Evolutionary conservation across 1,284 basidiomycete species (phyloP), one percentile per base, ranked within the genome.

Genomic region (Fomitopsis palustris): DNA sequence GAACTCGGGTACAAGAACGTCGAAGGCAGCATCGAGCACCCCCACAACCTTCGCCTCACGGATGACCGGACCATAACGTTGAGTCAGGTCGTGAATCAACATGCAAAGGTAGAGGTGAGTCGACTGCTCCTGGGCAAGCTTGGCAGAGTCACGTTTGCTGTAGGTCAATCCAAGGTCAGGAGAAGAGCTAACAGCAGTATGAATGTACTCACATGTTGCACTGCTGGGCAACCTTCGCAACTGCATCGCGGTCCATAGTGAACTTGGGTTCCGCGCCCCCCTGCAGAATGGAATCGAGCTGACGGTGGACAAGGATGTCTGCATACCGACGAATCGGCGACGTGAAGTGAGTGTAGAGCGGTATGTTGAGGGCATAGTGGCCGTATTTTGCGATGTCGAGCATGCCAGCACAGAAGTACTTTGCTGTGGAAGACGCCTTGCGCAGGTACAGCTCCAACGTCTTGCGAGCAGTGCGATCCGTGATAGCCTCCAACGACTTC

Each of bases 401-500:
- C 94, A 98, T 97, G 64, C 97, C 97, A 27, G 96, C 87, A 72
- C 96, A 99, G 86, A 98, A 99, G 77, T 99, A 98, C 73, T 96
- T 96, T 63, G 97, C 93, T 55, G 88, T 86, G 61, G 90, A 89
- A 68, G 96, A 97, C 19, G 94, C 87, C 75, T 97, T 98, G 71
- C 86, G 89, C 33, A 89, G 86, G 43, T 98, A 80, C 21, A 96
- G 72, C 71, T 95, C 87, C 21, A 98, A 78, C 29, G 94, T 81
- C 54, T 83, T 78, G 58, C 87, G 86, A 61, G 89, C 90, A 58
- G 83, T 84, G 14, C 87, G 83, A 65, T 96, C 87, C 52, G 82
- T 71, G 61, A 99, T 82, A 23, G 81, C 77, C 38, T 89, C 77
- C 67, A 98, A 86, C 6, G 93, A 95, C 61, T 80, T 84, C 87